A percentile compares a stretch with the other conserved stretches of the same genome.
Conservation (phyloP, 202 grass and related monocot species). For the Panicum hallii region DNA sequence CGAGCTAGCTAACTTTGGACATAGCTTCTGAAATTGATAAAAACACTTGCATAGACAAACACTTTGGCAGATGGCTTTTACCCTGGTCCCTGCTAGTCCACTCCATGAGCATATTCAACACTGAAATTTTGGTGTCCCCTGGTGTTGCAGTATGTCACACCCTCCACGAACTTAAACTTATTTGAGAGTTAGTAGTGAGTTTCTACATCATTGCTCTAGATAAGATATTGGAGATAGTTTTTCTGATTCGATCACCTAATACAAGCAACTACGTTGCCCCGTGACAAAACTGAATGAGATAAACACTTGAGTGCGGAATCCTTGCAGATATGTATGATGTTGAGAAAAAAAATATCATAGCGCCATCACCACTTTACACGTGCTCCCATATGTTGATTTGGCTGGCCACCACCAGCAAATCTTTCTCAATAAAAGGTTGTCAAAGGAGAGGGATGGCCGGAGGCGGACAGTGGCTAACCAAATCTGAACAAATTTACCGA, state of each 20-base stretch:
- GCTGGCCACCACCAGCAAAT: slow-evolving; percentile 44
- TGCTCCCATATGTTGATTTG: slow-evolving; percentile 42
- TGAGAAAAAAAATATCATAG: slow-evolving; percentile 36
- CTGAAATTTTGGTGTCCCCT: neutral
- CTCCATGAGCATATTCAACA: neutral
- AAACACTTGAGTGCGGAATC: neutral
- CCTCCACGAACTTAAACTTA: slow-evolving; percentile 18
- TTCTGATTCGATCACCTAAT: neutral
- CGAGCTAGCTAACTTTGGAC: slow-evolving; percentile 35
- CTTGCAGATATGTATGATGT: slow-evolving; percentile 25
- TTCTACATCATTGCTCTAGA: neutral
- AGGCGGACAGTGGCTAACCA: slow-evolving; percentile 40
- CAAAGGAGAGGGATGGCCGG: slow-evolving; percentile 33
- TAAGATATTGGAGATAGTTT: slow-evolving; percentile 13
- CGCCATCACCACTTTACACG: slow-evolving; percentile 28
- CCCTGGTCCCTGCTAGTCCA: slow-evolving; percentile 5
- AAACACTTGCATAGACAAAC: slow-evolving; percentile 41
- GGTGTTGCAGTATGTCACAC: slow-evolving; percentile 28
- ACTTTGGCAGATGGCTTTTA: slow-evolving; percentile 33
- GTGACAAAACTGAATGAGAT: slow-evolving; percentile 1
- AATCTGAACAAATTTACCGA: slow-evolving; percentile 44
- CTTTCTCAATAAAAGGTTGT: slow-evolving; percentile 51
- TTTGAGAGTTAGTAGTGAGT: slow-evolving; percentile 11
- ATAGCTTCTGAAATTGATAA: slow-evolving; percentile 37
- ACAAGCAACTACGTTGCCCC: slow-evolving; percentile 14